phyloP scores from a whole-genome alignment of 306 rosid species.

The Vicia faba region DNA sequence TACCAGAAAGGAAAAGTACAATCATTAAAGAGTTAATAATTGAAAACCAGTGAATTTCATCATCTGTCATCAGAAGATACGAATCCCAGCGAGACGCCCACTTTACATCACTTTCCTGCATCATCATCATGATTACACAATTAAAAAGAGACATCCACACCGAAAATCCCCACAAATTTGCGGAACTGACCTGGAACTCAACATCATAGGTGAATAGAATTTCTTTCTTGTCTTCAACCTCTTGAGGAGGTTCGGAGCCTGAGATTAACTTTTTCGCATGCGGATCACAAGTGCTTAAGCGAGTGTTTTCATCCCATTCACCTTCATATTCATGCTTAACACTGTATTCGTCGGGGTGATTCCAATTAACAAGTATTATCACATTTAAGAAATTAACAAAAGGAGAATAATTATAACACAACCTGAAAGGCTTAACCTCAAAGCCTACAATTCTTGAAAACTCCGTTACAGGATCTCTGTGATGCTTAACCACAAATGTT shows the following conservation, averaged over 20 bases:
- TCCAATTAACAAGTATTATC: slow-evolving; percentile 11
- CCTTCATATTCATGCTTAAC: slow-evolving; percentile 81
- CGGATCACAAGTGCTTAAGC: slow-evolving; percentile 81
- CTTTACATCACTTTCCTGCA: slow-evolving; percentile 84
- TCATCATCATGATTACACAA: slow-evolving; percentile 3
- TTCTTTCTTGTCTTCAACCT: slow-evolving; percentile 83
- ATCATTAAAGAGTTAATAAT: slow-evolving; percentile 87
- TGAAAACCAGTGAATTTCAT: slow-evolving; percentile 97
- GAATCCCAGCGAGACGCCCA: slow-evolving; percentile 99
- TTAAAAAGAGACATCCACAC: slow-evolving; percentile 1
- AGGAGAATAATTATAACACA: slow-evolving; percentile 25
- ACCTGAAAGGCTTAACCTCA: slow-evolving; percentile 95
- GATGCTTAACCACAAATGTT: slow-evolving; percentile 72
- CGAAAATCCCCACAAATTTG: slow-evolving; percentile 7
- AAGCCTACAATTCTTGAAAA: slow-evolving; percentile 85
- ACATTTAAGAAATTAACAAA: slow-evolving; percentile 2
- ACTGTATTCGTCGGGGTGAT: slow-evolving; percentile 48
- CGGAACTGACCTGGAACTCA: slow-evolving; percentile 73
- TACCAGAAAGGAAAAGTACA: slow-evolving; percentile 87
- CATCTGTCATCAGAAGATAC: slow-evolving; percentile 94
- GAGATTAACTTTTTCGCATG: slow-evolving; percentile 63
- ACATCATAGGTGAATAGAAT: slow-evolving; percentile 87
- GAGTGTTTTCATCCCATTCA: slow-evolving; percentile 57
- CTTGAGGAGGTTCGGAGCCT: slow-evolving; percentile 81
- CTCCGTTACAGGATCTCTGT: slow-evolving; percentile 69